Conservation (phyloP, 2,329 filamentous ascomycete species). For the Aureobasidium subglaciale region DNA sequence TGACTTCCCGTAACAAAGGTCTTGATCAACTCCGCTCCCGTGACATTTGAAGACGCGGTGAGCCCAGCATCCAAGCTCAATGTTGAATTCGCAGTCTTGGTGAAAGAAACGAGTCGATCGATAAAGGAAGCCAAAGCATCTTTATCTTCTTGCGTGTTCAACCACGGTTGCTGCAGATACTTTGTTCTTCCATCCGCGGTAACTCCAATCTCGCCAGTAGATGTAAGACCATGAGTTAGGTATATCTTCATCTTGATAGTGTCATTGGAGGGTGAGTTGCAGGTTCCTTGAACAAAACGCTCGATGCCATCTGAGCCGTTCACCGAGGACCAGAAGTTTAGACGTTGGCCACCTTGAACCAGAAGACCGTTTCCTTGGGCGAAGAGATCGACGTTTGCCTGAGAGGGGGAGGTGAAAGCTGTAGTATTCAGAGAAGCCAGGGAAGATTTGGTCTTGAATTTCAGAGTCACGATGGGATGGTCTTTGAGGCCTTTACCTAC, state of each 20-base stretch:
- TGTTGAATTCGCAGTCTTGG: slow-evolving; percentile 32
- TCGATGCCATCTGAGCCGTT: slow-evolving; percentile 49
- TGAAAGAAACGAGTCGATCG: slow-evolving; percentile 40
- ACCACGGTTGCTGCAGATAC: slow-evolving; percentile 44
- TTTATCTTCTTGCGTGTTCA: slow-evolving; percentile 40
- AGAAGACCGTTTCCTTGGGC: slow-evolving; percentile 20
- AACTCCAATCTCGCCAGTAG: slow-evolving; percentile 32
- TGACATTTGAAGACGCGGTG: slow-evolving; percentile 22
- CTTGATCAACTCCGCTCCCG: slow-evolving; percentile 7
- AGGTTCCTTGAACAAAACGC: slow-evolving; percentile 43
- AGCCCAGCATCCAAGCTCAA: slow-evolving; percentile 27
- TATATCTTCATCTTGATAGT: slow-evolving; percentile 53
- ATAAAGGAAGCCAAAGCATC: slow-evolving; percentile 38
- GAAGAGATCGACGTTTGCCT: slow-evolving; percentile 47
- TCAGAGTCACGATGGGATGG: slow-evolving; percentile 46
- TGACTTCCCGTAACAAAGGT: slow-evolving; percentile 25
- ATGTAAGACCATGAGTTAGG: slow-evolving; percentile 49
- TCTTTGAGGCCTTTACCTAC: slow-evolving; percentile 33
- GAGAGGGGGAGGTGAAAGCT: slow-evolving; percentile 40
- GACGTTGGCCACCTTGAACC: slow-evolving; percentile 41
- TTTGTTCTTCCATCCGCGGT: slow-evolving; percentile 32
- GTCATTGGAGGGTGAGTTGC: slow-evolving; percentile 30
- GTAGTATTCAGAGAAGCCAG: slow-evolving; percentile 36
- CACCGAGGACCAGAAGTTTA: slow-evolving; percentile 48
- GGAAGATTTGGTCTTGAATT: slow-evolving; percentile 45